A percentile compares a stretch with the other conserved stretches of the same genome.
These are phyloP conservation scores for Helianthus tuberosus DNA, from an alignment of 129 eudicot genomes.

Conservation along the genomic window DNA sequence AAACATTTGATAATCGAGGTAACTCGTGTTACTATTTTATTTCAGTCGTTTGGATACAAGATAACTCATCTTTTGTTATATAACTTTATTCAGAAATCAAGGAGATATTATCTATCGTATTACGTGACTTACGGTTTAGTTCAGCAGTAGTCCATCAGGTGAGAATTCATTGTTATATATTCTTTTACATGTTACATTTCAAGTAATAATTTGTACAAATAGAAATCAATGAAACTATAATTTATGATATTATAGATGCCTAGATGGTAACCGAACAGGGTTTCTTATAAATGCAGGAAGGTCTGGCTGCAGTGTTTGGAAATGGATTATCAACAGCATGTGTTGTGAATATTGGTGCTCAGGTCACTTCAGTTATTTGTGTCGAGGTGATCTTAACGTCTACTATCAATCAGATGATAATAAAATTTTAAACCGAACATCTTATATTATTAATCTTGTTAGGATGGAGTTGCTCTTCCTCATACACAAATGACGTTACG, in stretches of 20 bases:
- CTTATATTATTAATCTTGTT: conserved; percentile 18
- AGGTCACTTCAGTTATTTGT: conserved; percentile 84
- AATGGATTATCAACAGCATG: conserved; percentile 97
- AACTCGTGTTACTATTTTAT: conserved; percentile 22
- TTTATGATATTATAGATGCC: neutral
- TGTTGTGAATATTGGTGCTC: conserved; percentile 88
- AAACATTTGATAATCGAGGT: conserved; percentile 95
- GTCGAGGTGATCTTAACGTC: conserved; percentile 60
- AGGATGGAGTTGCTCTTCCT: conserved; percentile 97
- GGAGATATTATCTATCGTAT: conserved; percentile 74
- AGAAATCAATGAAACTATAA: neutral
- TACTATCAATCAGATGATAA: neutral
- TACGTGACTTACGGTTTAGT: conserved; percentile 81
- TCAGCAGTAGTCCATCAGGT: conserved; percentile 98
- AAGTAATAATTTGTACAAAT: neutral
- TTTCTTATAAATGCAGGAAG: conserved; percentile 61
- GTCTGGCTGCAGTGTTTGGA: conserved; percentile 96
- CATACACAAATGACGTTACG: conserved; percentile 72
- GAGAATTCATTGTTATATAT: conserved; percentile 1
- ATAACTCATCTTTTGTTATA: neutral
- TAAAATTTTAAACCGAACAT: conserved; percentile 15
- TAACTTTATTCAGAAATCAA: conserved; percentile 64
- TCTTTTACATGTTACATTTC: conserved; percentile 16
- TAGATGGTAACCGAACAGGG: neutral
- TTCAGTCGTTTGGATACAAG: conserved; percentile 3